Percentiles rank a stretch among this genome's conserved stretches.
phyloP scores from a whole-genome alignment of 1,284 basidiomycete species.

The Laetiporus sulphureus region DNA sequence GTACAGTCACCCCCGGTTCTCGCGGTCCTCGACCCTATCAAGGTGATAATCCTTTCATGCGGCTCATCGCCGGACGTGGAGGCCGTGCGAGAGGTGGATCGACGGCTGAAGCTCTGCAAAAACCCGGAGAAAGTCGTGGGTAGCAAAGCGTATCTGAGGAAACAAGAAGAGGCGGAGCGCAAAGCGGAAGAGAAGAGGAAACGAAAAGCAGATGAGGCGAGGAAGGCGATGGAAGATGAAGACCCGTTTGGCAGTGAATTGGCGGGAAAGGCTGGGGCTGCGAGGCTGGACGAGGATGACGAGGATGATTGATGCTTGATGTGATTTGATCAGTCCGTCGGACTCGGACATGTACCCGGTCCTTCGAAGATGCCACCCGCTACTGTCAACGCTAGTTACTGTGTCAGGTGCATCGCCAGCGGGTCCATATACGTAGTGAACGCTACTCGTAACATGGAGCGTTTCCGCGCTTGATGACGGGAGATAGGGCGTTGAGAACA shows the following conservation, averaged over 20 bases:
- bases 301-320: slow-evolving; percentile 18
- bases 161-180: slow-evolving; percentile 57
- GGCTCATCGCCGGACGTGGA: slow-evolving; percentile 73
- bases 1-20: slow-evolving; percentile 16
- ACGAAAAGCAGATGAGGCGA: slow-evolving; percentile 54
- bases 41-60: slow-evolving; percentile 46
- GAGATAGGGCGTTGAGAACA: neutral
- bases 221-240: slow-evolving; percentile 40
- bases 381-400: no score
- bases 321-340: slow-evolving; percentile 2
- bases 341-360: no score
- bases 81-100: slow-evolving; percentile 80
- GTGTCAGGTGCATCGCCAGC: no score
- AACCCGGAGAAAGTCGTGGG: slow-evolving; percentile 92
- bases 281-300: slow-evolving; percentile 41
- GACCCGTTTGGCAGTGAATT: slow-evolving; percentile 66
- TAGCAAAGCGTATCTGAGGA: slow-evolving; percentile 69
- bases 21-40: slow-evolving; percentile 46
- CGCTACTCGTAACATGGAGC: no score
- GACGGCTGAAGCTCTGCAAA: slow-evolving; percentile 77
- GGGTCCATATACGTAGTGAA: no score
- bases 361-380: no score
- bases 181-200: slow-evolving; percentile 58
- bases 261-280: slow-evolving; percentile 25
- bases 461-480: no score